phyloP scores from a whole-genome alignment of 345 rosid species.

The Lepidium sativum region DNA sequence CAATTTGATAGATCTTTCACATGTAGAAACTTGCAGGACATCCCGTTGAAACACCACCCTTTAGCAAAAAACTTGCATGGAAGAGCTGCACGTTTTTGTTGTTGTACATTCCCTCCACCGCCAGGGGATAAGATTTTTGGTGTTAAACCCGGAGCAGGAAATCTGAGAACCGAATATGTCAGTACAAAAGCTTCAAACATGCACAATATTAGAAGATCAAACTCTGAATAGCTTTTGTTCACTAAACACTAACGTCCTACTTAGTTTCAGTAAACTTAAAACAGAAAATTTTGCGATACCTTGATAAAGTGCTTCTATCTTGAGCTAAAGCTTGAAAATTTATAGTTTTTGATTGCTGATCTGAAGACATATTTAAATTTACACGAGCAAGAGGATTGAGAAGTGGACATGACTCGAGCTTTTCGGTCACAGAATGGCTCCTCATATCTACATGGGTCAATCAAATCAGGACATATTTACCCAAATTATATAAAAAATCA shows the following conservation, averaged over 20 bases:
- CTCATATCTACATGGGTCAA: conserved; percentile 50
- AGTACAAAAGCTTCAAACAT: conserved; percentile 15
- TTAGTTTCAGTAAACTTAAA: conserved; percentile 1
- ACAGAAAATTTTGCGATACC: conserved; percentile 35
- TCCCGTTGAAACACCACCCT: conserved; percentile 87
- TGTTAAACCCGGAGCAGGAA: conserved; percentile 29
- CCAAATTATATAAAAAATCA: background rate
- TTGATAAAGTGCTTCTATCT: conserved; percentile 27
- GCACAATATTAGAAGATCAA: conserved; percentile 12
- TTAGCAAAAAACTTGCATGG: conserved; percentile 59
- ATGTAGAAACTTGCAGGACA: conserved; percentile 72
- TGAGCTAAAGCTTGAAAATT: conserved; percentile 22
- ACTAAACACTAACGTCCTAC: conserved; percentile 10
- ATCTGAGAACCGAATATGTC: conserved; percentile 45
- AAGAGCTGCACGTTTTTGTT: conserved; percentile 47
- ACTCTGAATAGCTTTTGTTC: background rate
- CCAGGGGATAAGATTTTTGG: conserved; percentile 31
- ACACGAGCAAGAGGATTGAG: too few relatives aligned
- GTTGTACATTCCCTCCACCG: conserved; percentile 16
- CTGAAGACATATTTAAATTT: background rate
- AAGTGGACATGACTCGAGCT: too few relatives aligned
- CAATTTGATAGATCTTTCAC: conserved; percentile 27
- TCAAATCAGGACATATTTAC: background rate
- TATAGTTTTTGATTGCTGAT: conserved; percentile 16
- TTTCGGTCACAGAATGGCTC: conserved; percentile 8